Evolutionary conservation across 768 basidiomycete genomes (phyloP).

Genomic region (Cystofilobasidium capitatum): DNA sequence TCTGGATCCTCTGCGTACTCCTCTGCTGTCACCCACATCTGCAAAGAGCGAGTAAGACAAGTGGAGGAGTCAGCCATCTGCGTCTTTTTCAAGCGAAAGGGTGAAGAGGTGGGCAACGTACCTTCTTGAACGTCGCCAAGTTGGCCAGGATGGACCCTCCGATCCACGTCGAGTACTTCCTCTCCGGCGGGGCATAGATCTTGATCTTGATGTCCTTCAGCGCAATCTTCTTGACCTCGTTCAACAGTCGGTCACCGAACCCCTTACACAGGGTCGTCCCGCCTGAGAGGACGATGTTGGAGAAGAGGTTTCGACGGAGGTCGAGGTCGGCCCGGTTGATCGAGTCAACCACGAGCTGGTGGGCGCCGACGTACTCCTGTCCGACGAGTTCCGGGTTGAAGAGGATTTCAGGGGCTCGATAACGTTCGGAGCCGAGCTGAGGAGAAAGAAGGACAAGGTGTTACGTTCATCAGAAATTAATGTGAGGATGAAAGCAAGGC

Average conservation of each 20-base stretch:
- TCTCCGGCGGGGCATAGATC: constrained; percentile 98
- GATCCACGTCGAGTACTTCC: constrained; percentile 51
- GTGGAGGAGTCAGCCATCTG: not conserved
- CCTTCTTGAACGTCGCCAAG: constrained; percentile 95
- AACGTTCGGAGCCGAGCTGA: constrained; percentile 87
- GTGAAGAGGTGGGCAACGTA: constrained; percentile 33
- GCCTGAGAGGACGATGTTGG: constrained; percentile 92
- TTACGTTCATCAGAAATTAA: not conserved
- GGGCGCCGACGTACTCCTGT: constrained; percentile 90
- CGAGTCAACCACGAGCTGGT: constrained; percentile 97
- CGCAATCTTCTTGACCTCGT: constrained; percentile 92
- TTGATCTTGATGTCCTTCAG: constrained; percentile 89
- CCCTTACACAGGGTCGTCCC: constrained; percentile 93
- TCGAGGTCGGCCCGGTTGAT: constrained; percentile 94
- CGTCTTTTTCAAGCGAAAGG: not conserved
- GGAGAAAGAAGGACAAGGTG: not conserved
- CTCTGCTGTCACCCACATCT: constrained; percentile 99
- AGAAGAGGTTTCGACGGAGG: constrained; percentile 85
- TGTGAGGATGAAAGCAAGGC: not conserved
- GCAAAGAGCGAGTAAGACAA: constrained; percentile 14
- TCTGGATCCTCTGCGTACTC: constrained; percentile 99
- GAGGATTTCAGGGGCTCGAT: constrained; percentile 91
- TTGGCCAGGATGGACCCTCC: constrained; percentile 95
- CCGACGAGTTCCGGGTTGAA: constrained; percentile 97
- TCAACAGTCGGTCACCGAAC: constrained; percentile 89